phyloP scores from a whole-genome alignment of 495 filamentous ascomycete genomes.

The Aspergillus wentii region DNA sequence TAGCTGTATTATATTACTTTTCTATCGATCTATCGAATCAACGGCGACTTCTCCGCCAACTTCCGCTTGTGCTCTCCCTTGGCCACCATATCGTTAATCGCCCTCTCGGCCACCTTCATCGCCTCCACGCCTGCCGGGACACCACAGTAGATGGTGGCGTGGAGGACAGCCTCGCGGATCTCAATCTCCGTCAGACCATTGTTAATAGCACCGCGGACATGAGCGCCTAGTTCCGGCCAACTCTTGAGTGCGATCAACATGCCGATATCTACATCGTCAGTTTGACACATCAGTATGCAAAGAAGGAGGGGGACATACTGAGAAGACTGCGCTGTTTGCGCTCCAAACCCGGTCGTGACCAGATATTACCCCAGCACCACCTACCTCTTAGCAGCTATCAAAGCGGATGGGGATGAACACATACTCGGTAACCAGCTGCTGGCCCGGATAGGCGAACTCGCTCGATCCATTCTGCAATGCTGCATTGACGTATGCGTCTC shows the following conservation, averaged over 20 bases:
- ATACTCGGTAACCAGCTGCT: constrained; percentile 42
- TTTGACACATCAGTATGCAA: not conserved
- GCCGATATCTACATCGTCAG: constrained; percentile 21
- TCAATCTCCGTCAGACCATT: constrained; percentile 46
- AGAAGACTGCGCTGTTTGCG: constrained; percentile 42
- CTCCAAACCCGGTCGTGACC: constrained; percentile 44
- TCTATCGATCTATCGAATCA: too few species aligned
- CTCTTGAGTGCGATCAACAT: constrained; percentile 46
- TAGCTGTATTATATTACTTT: too few species aligned
- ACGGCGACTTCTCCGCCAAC: too few species aligned
- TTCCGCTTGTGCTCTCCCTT: constrained; percentile 11
- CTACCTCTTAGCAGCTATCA: too few species aligned
- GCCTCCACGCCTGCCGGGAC: constrained; percentile 37
- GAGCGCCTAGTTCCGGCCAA: constrained; percentile 41
- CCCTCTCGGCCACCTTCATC: constrained; percentile 10
- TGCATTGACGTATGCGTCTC: constrained; percentile 32
- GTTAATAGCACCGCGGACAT: constrained; percentile 43
- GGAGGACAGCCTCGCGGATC: constrained; percentile 48
- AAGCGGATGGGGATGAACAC: too few species aligned
- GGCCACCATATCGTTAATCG: constrained; percentile 13
- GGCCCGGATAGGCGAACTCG: constrained; percentile 30
- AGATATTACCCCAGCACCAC: constrained; percentile 43
- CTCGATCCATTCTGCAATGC: constrained; percentile 16
- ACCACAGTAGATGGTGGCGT: constrained; percentile 41
- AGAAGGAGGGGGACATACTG: constrained; percentile 14